These are phyloP conservation scores for Hortiboletus flavorubellus DNA, from an alignment of 768 basidiomycete species.

Conservation along the genomic window DNA sequence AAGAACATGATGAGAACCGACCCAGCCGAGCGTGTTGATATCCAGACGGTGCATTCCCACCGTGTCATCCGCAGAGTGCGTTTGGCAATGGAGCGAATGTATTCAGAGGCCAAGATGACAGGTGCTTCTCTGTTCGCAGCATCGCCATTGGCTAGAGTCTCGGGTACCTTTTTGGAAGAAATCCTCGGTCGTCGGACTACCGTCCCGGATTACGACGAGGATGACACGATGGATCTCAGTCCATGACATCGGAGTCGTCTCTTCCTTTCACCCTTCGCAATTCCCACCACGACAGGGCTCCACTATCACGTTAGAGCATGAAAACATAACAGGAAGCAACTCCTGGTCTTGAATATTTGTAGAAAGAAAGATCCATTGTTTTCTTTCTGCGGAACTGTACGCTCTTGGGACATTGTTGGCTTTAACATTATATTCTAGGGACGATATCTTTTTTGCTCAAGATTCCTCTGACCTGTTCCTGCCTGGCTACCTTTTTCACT, in stretches of 20 bases:
- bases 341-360: constrained; percentile 20
- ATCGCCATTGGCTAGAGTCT: constrained; percentile 61
- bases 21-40: constrained; percentile 54
- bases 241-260: constrained; percentile 22
- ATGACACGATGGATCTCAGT: constrained; percentile 40
- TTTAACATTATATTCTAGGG: constrained; percentile 37
- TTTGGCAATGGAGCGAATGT: constrained; percentile 55
- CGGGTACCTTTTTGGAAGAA: constrained; percentile 60
- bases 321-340: constrained; percentile 6
- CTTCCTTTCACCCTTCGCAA: neutral
- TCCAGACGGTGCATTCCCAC: constrained; percentile 57
- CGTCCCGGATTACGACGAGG: constrained; percentile 14
- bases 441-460: constrained; percentile 30
- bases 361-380: constrained; percentile 6
- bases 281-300: constrained; percentile 5
- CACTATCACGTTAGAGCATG: constrained; percentile 1
- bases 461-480: constrained; percentile 3
- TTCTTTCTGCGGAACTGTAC: constrained; percentile 23
- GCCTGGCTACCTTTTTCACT: constrained; percentile 13
- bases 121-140: constrained; percentile 46
- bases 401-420: constrained; percentile 36
- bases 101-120: constrained; percentile 35
- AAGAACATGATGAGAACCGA: constrained; percentile 75
- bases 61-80: constrained; percentile 63
- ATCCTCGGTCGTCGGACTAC: constrained; percentile 41